phyloP scores from a whole-genome alignment of 2,329 filamentous ascomycete species.

The Aspergillus sp. region DNA sequence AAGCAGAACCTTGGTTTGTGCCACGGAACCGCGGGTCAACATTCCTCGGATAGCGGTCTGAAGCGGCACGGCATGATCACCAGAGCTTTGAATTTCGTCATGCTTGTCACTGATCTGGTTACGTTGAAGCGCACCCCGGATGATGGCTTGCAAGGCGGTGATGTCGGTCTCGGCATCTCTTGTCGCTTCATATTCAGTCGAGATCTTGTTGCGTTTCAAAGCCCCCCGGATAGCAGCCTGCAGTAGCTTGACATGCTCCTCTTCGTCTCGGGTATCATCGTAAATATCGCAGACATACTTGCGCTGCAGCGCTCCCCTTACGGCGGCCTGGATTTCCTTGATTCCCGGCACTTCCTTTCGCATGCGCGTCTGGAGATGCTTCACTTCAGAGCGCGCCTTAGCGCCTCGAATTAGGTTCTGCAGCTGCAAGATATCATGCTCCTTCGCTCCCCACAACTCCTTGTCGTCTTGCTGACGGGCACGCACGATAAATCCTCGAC shows the following conservation, averaged over 20 bases:
- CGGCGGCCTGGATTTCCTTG: constrained; percentile 48
- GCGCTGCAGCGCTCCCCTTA: constrained; percentile 41
- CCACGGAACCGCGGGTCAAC: constrained; percentile 27
- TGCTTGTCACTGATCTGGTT: constrained; percentile 27
- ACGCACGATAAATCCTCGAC: constrained; percentile 68
- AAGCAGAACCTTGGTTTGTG: constrained; percentile 19
- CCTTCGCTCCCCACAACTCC: constrained; percentile 64
- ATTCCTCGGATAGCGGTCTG: constrained; percentile 57
- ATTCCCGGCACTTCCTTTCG: constrained; percentile 37
- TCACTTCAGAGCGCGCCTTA: constrained; percentile 36
- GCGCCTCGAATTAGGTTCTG: constrained; percentile 68
- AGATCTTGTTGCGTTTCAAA: constrained; percentile 12
- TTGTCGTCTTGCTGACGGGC: constrained; percentile 53
- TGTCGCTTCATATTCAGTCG: constrained; percentile 16
- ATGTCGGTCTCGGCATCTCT: constrained; percentile 54
- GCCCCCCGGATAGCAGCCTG: constrained; percentile 55
- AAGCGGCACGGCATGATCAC: constrained; percentile 42
- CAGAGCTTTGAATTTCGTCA: constrained; percentile 40
- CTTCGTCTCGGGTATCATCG: constrained; percentile 53
- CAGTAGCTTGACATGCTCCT: constrained; percentile 51
- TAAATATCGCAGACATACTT: constrained; percentile 45
- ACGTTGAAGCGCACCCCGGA: constrained; percentile 59
- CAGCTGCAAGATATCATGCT: constrained; percentile 64
- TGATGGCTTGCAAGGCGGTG: constrained; percentile 44
- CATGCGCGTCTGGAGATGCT: constrained; percentile 33